Evolutionary conservation across 129 eudicot genomes (phyloP).

Genomic region (Escallonia herrerae): DNA sequence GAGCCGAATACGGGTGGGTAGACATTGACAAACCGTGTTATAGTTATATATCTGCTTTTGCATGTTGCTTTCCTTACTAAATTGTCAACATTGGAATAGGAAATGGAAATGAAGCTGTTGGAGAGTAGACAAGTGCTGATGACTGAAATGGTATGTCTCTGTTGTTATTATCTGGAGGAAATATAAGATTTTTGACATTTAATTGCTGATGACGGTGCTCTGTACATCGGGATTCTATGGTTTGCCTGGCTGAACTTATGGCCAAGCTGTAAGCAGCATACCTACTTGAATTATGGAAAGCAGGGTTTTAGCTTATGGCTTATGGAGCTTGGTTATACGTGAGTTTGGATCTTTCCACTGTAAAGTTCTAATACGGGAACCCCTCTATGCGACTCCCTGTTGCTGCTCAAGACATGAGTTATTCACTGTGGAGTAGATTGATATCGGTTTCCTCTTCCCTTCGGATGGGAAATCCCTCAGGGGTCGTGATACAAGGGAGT

Average conservation of each 20-base stretch:
- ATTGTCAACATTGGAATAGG: conserved; percentile 32
- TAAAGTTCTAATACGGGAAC: not conserved
- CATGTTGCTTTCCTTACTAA: conserved; percentile 11
- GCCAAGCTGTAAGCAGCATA: not conserved
- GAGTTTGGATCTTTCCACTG: not conserved
- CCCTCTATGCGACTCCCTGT: not conserved
- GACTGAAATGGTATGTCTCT: conserved; percentile 67
- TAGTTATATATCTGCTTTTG: conserved; percentile 13
- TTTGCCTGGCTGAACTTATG: conserved; percentile 4
- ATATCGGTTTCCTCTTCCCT: not conserved
- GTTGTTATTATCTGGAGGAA: not conserved
- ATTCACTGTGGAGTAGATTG: not conserved
- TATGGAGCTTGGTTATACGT: conserved; percentile 9
- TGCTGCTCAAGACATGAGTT: not conserved
- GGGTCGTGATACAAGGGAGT: not conserved
- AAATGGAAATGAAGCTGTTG: conserved; percentile 88
- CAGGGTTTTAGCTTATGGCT: conserved; percentile 10
- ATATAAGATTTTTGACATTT: not conserved
- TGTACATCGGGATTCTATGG: conserved; percentile 1
- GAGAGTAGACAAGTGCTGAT: conserved; percentile 66
- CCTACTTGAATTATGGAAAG: conserved; percentile 7
- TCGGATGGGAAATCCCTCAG: too few relatives aligned
- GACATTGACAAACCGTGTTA: conserved; percentile 19
- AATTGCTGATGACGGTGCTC: conserved; percentile 4
- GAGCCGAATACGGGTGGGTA: conserved; percentile 67